Percentiles rank a stretch among this genome's conserved stretches.
phyloP scores from a whole-genome alignment of 1,284 basidiomycete species.

The Fomes fomentarius region DNA sequence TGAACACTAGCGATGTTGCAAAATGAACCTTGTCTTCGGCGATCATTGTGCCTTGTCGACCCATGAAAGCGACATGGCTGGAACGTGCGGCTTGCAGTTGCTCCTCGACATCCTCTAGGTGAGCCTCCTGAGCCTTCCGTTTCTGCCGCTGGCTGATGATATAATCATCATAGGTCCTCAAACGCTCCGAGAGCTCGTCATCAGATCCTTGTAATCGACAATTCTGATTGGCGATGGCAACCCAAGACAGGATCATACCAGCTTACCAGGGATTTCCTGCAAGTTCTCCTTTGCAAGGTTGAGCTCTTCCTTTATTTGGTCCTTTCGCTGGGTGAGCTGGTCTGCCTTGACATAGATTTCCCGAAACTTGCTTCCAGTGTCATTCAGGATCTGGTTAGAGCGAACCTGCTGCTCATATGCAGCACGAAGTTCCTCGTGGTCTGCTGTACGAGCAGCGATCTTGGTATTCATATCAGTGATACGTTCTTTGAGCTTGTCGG shows the following conservation, averaged over 20 bases:
- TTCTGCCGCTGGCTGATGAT: slow-evolving; percentile 58
- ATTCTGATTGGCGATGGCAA: not conserved
- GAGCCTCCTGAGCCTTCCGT: slow-evolving; percentile 48
- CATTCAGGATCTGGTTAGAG: slow-evolving; percentile 83
- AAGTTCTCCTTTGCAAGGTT: slow-evolving; percentile 68
- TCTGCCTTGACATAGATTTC: slow-evolving; percentile 81
- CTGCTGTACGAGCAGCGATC: slow-evolving; percentile 75
- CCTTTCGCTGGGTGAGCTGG: slow-evolving; percentile 66
- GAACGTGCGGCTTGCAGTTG: slow-evolving; percentile 55
- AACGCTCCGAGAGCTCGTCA: slow-evolving; percentile 71
- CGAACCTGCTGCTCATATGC: slow-evolving; percentile 70
- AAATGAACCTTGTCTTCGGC: slow-evolving; percentile 67
- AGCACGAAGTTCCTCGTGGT: slow-evolving; percentile 72
- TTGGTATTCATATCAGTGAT: slow-evolving; percentile 65
- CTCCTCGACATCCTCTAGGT: slow-evolving; percentile 67
- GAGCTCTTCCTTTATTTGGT: slow-evolving; percentile 56
- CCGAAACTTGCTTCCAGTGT: slow-evolving; percentile 83
- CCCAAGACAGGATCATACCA: slow-evolving; percentile 1
- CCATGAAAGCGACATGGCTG: slow-evolving; percentile 58
- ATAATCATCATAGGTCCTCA: slow-evolving; percentile 75
- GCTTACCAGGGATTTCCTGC: slow-evolving; percentile 73
- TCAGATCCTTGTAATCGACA: slow-evolving; percentile 63
- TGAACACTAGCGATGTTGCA: not conserved
- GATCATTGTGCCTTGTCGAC: slow-evolving; percentile 61
- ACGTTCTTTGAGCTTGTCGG: slow-evolving; percentile 80